Conservation (phyloP, 2,329 filamentous ascomycete genomes). For the Pleurostoma richardsiae region DNA sequence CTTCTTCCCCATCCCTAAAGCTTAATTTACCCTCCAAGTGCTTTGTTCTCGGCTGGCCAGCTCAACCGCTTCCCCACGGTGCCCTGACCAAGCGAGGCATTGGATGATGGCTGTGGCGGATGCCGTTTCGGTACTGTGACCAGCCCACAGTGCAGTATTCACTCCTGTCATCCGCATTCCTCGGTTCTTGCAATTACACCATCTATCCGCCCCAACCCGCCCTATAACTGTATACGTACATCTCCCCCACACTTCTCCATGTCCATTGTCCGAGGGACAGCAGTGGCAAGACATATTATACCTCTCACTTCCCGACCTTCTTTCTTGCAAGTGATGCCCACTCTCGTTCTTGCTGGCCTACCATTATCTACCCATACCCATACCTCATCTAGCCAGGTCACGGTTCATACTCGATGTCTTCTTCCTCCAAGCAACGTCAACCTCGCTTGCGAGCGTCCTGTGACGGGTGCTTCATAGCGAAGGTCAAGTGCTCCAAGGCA, state of each 20-base stretch:
- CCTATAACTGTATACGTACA: background rate
- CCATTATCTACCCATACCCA: background rate
- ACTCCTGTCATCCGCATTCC: background rate
- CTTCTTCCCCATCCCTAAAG: background rate
- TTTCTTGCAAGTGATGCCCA: background rate
- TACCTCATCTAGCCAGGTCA: background rate
- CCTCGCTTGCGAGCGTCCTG: slow-evolving; percentile 43
- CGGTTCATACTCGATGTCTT: slow-evolving; percentile 7
- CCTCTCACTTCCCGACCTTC: background rate
- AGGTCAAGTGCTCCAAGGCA: slow-evolving; percentile 51
- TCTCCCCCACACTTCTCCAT: background rate
- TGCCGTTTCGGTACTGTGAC: slow-evolving; percentile 11
- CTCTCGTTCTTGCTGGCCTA: background rate
- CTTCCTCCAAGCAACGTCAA: slow-evolving; percentile 27
- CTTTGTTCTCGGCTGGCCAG: slow-evolving; percentile 2
- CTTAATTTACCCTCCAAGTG: slow-evolving; percentile 2
- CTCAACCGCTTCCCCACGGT: slow-evolving; percentile 10
- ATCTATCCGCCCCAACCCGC: background rate
- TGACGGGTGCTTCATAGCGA: slow-evolving; percentile 50
- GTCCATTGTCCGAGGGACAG: background rate
- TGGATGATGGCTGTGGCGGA: slow-evolving; percentile 12
- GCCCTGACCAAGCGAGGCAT: slow-evolving; percentile 2
- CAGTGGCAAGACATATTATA: background rate
- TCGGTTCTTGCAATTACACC: background rate
- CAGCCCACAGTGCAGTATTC: background rate